A percentile compares a stretch with the other conserved stretches of the same genome.
Evolutionary conservation across 1,139 yeast genomes (phyloP).

Genomic region (Kodamaea arcana): DNA sequence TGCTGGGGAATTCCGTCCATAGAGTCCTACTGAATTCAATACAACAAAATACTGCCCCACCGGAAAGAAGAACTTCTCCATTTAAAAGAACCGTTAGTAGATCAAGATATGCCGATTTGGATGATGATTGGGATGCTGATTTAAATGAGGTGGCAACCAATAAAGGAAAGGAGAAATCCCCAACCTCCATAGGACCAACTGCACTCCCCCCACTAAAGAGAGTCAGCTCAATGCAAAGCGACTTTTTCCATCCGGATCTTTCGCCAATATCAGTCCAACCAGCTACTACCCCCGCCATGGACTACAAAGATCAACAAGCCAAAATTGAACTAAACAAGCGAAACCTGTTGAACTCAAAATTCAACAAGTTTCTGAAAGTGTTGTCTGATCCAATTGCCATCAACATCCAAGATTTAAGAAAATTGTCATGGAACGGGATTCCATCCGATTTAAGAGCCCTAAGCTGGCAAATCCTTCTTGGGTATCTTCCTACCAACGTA

Average conservation of each 20-base stretch:
- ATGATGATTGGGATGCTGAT: conserved; percentile 92
- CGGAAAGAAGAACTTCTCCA: conserved; percentile 4
- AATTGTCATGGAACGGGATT: conserved; percentile 91
- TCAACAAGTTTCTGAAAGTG: conserved; percentile 62
- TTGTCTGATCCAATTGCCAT: conserved; percentile 59
- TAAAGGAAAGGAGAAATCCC: not conserved
- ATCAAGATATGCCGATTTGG: conserved; percentile 54
- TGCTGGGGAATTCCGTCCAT: conserved; percentile 17
- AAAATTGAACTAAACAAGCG: conserved; percentile 50
- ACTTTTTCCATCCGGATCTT: conserved; percentile 1
- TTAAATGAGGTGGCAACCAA: conserved; percentile 46
- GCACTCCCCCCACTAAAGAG: no score
- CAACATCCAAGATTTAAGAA: conserved; percentile 55
- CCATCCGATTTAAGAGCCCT: conserved; percentile 79
- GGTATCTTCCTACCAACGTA: conserved; percentile 84
- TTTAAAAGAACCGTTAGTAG: conserved; percentile 10
- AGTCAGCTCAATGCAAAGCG: not conserved
- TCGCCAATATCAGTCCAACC: conserved; percentile 3
- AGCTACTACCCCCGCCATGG: conserved; percentile 21
- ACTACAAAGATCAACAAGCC: conserved; percentile 29
- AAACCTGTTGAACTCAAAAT: conserved; percentile 58
- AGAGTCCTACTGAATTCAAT: conserved; percentile 11
- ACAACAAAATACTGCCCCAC: conserved; percentile 1
- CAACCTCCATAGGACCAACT: no score
- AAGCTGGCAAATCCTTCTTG: conserved; percentile 85